phyloP scores from a whole-genome alignment of 768 basidiomycete genomes.

The Boletus sensibilis region DNA sequence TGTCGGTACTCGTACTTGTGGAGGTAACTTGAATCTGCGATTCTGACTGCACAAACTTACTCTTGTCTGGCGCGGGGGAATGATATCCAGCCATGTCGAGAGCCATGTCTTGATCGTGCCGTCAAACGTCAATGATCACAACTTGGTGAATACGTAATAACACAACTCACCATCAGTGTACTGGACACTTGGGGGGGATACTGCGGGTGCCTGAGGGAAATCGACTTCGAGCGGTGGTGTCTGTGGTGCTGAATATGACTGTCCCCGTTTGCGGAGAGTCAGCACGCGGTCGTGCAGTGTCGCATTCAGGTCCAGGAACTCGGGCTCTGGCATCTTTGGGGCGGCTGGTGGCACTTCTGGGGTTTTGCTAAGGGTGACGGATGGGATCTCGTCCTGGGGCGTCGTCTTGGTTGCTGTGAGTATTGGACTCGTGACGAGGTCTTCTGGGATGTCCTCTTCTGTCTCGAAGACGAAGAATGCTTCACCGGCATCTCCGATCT shows the following conservation, averaged over 20 bases:
- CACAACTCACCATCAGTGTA: slow-evolving; percentile 54
- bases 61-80: slow-evolving; percentile 19
- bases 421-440: slow-evolving; percentile 91
- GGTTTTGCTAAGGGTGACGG: slow-evolving; percentile 19
- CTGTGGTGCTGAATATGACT: slow-evolving; percentile 30
- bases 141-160: slow-evolving; percentile 3
- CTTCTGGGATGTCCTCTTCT: slow-evolving; percentile 88
- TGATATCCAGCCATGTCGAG: slow-evolving; percentile 86
- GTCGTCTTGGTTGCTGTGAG: slow-evolving; percentile 55
- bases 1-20: background rate
- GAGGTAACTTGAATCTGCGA: slow-evolving; percentile 13
- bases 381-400: slow-evolving; percentile 30
- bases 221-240: slow-evolving; percentile 44
- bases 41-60: background rate
- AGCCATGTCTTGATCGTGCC: slow-evolving; percentile 56
- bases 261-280: slow-evolving; percentile 21
- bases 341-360: slow-evolving; percentile 4
- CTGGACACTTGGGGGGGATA: slow-evolving; percentile 53
- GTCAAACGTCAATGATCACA: background rate
- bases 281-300: slow-evolving; percentile 11
- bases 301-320: slow-evolving; percentile 83
- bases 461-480: slow-evolving; percentile 99
- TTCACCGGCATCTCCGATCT: slow-evolving; percentile 97
- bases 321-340: slow-evolving; percentile 54
- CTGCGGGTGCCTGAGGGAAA: slow-evolving; percentile 39